Evolutionary conservation across 805 yeast species (phyloP).

Genomic region (Cyberlindnera mrakii): DNA sequence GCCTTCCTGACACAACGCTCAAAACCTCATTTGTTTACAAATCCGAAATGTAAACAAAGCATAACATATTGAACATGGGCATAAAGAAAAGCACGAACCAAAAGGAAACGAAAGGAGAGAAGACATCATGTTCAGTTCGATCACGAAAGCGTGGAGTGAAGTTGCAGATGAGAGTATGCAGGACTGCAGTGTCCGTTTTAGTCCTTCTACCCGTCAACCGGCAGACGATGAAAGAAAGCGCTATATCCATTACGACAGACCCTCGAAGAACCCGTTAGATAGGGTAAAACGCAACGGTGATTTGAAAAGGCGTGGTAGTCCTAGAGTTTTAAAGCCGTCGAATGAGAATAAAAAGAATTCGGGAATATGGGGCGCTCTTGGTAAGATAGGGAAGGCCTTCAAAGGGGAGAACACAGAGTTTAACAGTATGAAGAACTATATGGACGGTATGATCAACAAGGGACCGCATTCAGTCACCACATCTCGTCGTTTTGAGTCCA

Average conservation of each 20-base stretch:
- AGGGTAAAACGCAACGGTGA: conserved; percentile 3
- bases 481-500: conserved; percentile 3
- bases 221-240: conserved; percentile 2
- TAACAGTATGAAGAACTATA: conserved; percentile 17
- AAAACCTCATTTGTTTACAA: too few relatives aligned
- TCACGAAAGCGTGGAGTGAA: conserved; percentile 20
- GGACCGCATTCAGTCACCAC: conserved; percentile 9
- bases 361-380: conserved; percentile 13
- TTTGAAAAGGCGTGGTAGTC: conserved; percentile 10
- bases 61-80: too few relatives aligned
- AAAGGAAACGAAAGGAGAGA: too few relatives aligned
- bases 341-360: conserved; percentile 9
- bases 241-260: conserved; percentile 14
- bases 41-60: too few relatives aligned
- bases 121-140: conserved; percentile 15
- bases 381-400: conserved; percentile 16
- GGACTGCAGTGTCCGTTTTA: conserved; percentile 9
- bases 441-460: conserved; percentile 18
- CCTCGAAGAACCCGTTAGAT: conserved; percentile 5
- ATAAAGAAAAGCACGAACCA: too few relatives aligned
- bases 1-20: too few relatives aligned
- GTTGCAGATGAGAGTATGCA: conserved; percentile 13
- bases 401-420: conserved; percentile 13
- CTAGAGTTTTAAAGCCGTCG: conserved; percentile 16
- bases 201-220: conserved; percentile 6